Evolutionary conservation across 2,329 filamentous ascomycete genomes (phyloP), one percentile per base, ranked within the genome.

Genomic region (Neofusicoccum kwambonambiense): DNA sequence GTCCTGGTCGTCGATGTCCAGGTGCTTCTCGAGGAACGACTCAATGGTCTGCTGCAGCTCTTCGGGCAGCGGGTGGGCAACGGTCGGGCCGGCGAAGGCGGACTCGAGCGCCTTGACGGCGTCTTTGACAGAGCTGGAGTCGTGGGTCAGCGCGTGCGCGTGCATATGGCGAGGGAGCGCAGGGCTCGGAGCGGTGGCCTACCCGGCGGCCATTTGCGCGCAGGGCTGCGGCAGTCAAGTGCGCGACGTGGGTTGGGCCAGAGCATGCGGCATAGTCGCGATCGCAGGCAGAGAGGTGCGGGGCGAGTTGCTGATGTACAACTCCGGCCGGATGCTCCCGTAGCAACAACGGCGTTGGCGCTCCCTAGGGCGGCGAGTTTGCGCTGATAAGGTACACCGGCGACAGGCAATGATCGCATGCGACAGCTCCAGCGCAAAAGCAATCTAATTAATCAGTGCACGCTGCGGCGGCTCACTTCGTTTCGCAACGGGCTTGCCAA

Each of bases 1-100:
- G 45, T 87, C 83, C 64, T 83, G 78, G 60, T 92, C 89, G 71
- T 93, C 90, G 68, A 86, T 84, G 69, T 85, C 84, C 64, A 85
- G 80, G 73, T 91, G 87, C 71, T 87, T 88, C 51, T 88, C 84
- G 57, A 92, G 81, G 76, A 92, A 94, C 66, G 80, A 80, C 64
- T 88, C 83, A 68, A 93, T 87, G 61, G 86, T 80, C 45, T 83
- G 78, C 69, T 83, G 76, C 61, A 92, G 80, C 65, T 89, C 86
- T 68, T 89, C 83, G 52, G 91, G 89, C 1, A 93, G 84, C 8
- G 90, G 90, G 19, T 76, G 77, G 11, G 78, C 74, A 37, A 76
- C 71, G 17, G 77, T 75, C 62, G 78, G 69, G 19, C 75, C 73
- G 49, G 78, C 72, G 68, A 84, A 81, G 66, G 79, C 75, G 62